Evolutionary conservation across 1,284 basidiomycete species (phyloP), one percentile per base, ranked within the genome.

Genomic region (Thecaphora thlaspeos): DNA sequence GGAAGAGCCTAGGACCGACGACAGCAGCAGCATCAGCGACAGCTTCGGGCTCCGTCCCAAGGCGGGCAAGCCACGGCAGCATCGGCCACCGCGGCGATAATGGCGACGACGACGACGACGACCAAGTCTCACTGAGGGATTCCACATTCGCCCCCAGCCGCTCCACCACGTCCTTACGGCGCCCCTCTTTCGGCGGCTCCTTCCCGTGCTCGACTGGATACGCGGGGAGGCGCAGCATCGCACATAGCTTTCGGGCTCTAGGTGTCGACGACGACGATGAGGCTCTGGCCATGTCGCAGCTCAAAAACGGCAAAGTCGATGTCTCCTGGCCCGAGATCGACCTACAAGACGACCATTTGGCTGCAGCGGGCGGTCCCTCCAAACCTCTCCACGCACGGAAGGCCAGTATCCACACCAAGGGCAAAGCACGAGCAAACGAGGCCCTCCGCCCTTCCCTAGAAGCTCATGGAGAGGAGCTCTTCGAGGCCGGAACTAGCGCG

Each of bases 221-320:
- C 7, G 57, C 50, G 2, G 53, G 50, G 1, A 45, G 61, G 21
- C 41, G 61, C 21, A 54, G 57, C 19, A 64, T 64, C 15, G 61
- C 61, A 2, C 61, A 60, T 38, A 64, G 61, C 40, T 56, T 39
- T 41, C 49, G 51, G 14, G 41, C 60, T 7, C 54, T 64, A 7
- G 61, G 61, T 4, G 43, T 47, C 8, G 48, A 60, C 45, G 43
- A 48, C n/a, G 41, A 55, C 5, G 21, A 43, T 11, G 57, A 64
- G 14, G 39, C 45, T 1, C 41, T 56, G n/a, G 57, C 51, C 4
- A 51, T 64, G 3, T 48, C 54, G 8, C 42, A 46, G 41, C 51
- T 64, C 41, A 53, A 38, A 4, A 64, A 49, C 21, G 61, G 61
- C 38, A 55, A 67, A 22, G 57, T 67, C 14, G 57, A 62, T 28